These are phyloP conservation scores for Neopestalotiopsis sp. DNA, from an alignment of 2,329 filamentous ascomycete species.

Conservation along the genomic window DNA sequence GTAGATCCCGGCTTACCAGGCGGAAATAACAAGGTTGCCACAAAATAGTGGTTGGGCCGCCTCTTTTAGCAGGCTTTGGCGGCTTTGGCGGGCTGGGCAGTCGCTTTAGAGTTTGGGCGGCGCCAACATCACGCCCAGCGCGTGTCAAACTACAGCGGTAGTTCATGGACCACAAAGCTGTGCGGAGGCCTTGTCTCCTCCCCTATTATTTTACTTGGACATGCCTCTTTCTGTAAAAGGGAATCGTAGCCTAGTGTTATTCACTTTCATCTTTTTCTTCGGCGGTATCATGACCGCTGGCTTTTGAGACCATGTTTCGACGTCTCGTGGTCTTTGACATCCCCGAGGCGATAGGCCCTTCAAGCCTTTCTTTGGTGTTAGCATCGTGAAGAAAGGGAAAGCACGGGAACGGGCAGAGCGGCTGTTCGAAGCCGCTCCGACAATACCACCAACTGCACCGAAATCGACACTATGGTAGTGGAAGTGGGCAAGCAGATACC, in stretches of 20 bases:
- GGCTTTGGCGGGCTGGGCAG: not conserved
- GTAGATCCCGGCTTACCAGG: not conserved
- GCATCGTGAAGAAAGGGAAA: not conserved
- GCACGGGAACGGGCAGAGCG: not conserved
- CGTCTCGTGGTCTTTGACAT: not conserved
- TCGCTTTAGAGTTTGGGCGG: not conserved
- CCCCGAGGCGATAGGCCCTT: not conserved
- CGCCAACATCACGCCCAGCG: not conserved
- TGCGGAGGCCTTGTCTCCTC: not conserved
- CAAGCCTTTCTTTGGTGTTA: not conserved
- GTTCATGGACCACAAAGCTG: not conserved
- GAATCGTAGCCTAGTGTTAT: not conserved
- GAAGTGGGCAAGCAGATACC: conserved; percentile 9
- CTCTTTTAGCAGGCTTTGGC: not conserved
- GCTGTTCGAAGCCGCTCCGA: not conserved
- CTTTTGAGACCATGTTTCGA: not conserved
- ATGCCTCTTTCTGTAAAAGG: not conserved
- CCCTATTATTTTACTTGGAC: not conserved
- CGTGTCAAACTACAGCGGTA: not conserved
- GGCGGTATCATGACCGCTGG: not conserved
- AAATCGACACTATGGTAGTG: conserved; percentile 8
- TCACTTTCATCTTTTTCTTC: not conserved
- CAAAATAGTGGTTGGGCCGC: not conserved
- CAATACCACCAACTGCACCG: not conserved
- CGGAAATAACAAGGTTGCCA: not conserved